Evolutionary conservation across 1,284 basidiomycete genomes (phyloP), one percentile per base, ranked within the genome.

Genomic region (Coniferiporia weirii): DNA sequence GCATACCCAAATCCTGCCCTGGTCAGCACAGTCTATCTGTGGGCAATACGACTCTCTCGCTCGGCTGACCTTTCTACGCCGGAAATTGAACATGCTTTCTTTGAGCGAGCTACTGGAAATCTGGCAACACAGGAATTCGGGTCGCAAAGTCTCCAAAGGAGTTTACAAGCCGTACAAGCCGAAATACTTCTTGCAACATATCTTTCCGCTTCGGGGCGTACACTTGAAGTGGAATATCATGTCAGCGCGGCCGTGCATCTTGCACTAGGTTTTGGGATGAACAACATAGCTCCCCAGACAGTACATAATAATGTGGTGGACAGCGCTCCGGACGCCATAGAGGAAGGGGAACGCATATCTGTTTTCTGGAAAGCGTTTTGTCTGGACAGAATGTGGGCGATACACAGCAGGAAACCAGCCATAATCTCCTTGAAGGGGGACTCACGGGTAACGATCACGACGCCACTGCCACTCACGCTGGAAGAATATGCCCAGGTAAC

Each of bases 321-420:
- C n/a, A 43, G 40, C 7, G 40, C 7, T n/a, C n/a, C n/a, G n/a
- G 57, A 61, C 49, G 12, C 52, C 38, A 40, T 58, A n/a, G 56
- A 57, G 17, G 56, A 61, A 36, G 60, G 56, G 15, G 60, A 61
- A 20, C 56, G 56, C 20, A 61, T 61, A 52, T 40, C 35, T 1
- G 46, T 58, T 15, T 61, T 61, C 52, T 61, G 60, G 60, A 35
- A 44, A 13, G 56, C 59, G 12, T 61, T 61, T 44, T 38, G 32
- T 27, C 47, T 61, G n/a, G 60, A 61, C 35, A 35, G 51, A 27
- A n/a, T 17, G 10, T 61, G 60, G 60, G 49, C 60, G 17, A 50
- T 58, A n/a, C 35, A 51, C 7, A 58, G 48, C 40, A 45, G 52
- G n/a, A 58, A 54, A 46, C 60, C 60, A 3, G 56, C 60, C 20